Evolutionary conservation across 2,329 filamentous ascomycete species (phyloP), one percentile per base, ranked within the genome.

Genomic region (Blumeria hordei): DNA sequence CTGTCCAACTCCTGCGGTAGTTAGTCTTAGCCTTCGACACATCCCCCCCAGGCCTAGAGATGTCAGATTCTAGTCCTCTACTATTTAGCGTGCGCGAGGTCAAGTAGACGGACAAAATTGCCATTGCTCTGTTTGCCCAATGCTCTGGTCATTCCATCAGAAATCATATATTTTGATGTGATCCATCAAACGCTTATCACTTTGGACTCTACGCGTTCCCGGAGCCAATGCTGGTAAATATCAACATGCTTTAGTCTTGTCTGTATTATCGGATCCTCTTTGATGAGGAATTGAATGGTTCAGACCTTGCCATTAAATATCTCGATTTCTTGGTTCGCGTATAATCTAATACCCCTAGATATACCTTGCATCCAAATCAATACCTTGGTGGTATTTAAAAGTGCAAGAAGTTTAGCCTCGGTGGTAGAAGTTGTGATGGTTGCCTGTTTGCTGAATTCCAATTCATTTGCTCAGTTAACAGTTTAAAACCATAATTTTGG

Each of bases 191-290:
- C 50, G 18, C 21, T 8, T 4, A 53, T 9, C 9, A 10, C 34
- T 16, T 41, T 41, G 4, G 3, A 3, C 21, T 41, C n/a, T 3
- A 37, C 12, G 6, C 33, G 8, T 41, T 53, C 50, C 3, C 50
- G 32, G n/a, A 53, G 9, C 50, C 50, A 53, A 37, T 37, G 33
- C 6, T 53, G 14, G 33, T 53, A 53, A 7, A 53, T 53, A 53
- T 53, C 50, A 2, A 53, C 9, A 39, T 53, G 36, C 16, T 33
- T 37, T 39, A 53, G 50, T n/a, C 39, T 50, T 4, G 7, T 39
- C 21, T 37, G 3, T 3, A 53, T 37, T 14, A 37, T 53, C 3
- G 33, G 34, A 21, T 41, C 50, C 21, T 37, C 32, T 37, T 41
- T 41, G 3, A 3, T 53, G 10, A 53, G 21, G 2, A 53, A 14